Evolutionary conservation across 73 alveolate genomes (phyloP).

Genomic region (Symbiodinium pilosum): DNA sequence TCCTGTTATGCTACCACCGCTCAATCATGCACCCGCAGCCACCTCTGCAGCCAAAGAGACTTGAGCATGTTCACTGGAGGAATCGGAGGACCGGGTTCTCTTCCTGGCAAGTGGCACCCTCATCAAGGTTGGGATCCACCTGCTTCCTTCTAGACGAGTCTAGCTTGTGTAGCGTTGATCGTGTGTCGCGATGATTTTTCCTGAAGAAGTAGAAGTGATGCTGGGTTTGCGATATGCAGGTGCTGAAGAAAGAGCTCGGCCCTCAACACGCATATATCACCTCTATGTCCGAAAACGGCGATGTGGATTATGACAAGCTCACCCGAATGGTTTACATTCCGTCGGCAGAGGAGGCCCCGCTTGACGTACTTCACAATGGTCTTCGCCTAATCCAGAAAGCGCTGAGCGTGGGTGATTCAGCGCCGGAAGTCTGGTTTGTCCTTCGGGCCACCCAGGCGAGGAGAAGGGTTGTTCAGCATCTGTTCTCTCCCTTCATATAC

Average conservation of each 20-base stretch:
- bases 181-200: background rate
- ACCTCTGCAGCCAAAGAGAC: too few relatives aligned
- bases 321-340: slow-evolving; percentile 63
- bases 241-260: background rate
- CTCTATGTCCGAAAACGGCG: background rate
- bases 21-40: too few relatives aligned
- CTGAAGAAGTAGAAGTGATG: background rate
- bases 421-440: slow-evolving; percentile 88
- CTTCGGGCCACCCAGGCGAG: slow-evolving; percentile 72
- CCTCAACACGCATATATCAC: background rate
- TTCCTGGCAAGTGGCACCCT: slow-evolving; percentile 15
- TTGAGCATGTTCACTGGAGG: too few relatives aligned
- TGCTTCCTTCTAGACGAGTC: too few relatives aligned
- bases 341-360: slow-evolving; percentile 26
- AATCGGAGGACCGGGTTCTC: slow-evolving; percentile 62
- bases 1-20: too few relatives aligned
- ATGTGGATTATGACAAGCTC: background rate
- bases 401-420: slow-evolving; percentile 20
- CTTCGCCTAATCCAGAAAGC: slow-evolving; percentile 57
- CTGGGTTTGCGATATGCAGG: background rate
- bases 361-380: slow-evolving; percentile 77
- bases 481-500: too few relatives aligned
- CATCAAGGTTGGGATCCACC: background rate
- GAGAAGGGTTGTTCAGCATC: too few relatives aligned
- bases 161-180: too few relatives aligned